These are phyloP conservation scores for Phytopythium boreale DNA, from an alignment of 352 stramenopile genomes.

Conservation along the genomic window DNA sequence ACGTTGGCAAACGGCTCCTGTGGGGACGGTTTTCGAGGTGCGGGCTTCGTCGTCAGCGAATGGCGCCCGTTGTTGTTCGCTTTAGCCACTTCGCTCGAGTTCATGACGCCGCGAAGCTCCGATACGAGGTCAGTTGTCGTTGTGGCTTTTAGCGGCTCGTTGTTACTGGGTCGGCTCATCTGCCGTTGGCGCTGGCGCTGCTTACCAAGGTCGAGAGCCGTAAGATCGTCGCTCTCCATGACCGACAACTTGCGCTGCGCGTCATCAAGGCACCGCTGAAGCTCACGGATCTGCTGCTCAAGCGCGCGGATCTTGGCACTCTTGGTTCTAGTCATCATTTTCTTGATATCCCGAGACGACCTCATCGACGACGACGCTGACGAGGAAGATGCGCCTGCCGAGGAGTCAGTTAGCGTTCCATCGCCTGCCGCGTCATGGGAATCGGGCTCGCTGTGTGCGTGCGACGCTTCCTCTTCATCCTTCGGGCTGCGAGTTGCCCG, in stretches of 20 bases:
- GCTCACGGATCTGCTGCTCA: slow-evolving; percentile 60
- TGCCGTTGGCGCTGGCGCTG: slow-evolving; percentile 3
- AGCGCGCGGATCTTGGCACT: slow-evolving; percentile 45
- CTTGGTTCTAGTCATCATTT: slow-evolving; percentile 26
- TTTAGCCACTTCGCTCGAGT: slow-evolving; percentile 49
- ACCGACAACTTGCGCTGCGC: slow-evolving; percentile 63
- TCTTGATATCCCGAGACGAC: slow-evolving; percentile 15
- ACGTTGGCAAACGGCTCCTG: slow-evolving; percentile 9
- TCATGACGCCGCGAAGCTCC: slow-evolving; percentile 65
- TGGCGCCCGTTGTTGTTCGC: slow-evolving; percentile 20
- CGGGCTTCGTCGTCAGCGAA: slow-evolving; percentile 16
- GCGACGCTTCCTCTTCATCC: neutral
- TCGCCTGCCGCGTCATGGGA: neutral
- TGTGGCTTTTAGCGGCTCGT: slow-evolving; percentile 10
- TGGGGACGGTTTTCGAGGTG: neutral
- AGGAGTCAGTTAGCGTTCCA: slow-evolving; percentile 9
- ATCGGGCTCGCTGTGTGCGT: neutral
- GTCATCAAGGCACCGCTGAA: slow-evolving; percentile 53
- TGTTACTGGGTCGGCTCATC: neutral
- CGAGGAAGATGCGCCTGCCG: neutral
- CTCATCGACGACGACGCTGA: slow-evolving; percentile 5
- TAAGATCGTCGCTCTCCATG: slow-evolving; percentile 48
- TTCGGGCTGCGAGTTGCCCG: slow-evolving; percentile 18
- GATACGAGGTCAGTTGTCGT: slow-evolving; percentile 54
- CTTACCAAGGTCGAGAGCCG: slow-evolving; percentile 20